A percentile compares a stretch with the other conserved stretches of the same genome.
Conservation (phyloP, 179 eudicot genomes). For the Heliamphora pulchella region DNA sequence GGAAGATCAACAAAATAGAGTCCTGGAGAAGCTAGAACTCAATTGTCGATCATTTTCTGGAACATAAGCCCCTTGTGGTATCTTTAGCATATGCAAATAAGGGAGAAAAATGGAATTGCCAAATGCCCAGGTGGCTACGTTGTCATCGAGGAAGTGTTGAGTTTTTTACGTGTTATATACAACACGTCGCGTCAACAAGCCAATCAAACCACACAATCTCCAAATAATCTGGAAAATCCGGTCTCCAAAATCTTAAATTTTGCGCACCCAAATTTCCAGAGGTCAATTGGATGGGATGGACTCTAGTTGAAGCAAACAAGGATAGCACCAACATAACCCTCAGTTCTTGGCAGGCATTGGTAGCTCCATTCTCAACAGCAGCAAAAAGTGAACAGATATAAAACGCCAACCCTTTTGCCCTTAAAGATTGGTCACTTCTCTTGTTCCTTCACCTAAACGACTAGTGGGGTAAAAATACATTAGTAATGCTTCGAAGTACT, state of each 20-base stretch:
- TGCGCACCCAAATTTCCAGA: neutral
- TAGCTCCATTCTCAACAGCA: conserved; percentile 1
- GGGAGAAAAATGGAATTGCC: neutral
- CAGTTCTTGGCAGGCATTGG: neutral
- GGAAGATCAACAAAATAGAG: neutral
- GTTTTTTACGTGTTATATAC: too few species aligned
- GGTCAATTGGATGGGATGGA: neutral
- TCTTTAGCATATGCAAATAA: neutral
- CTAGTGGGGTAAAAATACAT: neutral
- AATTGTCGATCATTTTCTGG: neutral
- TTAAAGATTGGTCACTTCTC: neutral
- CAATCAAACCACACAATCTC: neutral
- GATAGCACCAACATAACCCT: neutral
- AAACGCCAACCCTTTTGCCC: neutral
- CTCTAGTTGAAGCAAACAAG: neutral
- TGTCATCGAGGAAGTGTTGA: too few species aligned
- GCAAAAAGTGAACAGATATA: neutral
- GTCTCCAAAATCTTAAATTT: neutral
- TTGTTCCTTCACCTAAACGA: neutral
- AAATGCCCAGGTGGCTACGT: neutral
- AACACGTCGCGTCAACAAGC: neutral
- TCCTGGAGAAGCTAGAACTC: conserved; percentile 2
- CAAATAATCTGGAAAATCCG: neutral
- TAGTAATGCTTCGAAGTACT: neutral
- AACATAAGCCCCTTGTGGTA: conserved; percentile 2